phyloP scores from a whole-genome alignment of 2,329 filamentous ascomycete genomes.

The Arthroderma sp. region DNA sequence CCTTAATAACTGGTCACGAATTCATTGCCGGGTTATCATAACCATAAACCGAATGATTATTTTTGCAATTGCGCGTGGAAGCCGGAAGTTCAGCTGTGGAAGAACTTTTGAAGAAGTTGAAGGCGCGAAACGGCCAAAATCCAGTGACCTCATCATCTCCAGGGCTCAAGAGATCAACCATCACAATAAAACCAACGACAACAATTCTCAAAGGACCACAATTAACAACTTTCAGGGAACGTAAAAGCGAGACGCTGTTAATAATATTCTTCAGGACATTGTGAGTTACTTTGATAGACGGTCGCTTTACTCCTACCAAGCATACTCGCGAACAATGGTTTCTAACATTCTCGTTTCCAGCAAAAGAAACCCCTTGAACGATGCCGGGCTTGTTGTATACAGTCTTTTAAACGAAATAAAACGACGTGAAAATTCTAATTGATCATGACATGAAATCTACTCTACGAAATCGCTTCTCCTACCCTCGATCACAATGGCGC shows the following conservation, averaged over 20 bases:
- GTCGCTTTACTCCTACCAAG: neutral
- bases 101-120: neutral
- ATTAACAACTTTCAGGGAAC: too few relatives aligned
- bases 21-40: neutral
- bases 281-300: neutral
- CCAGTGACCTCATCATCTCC: neutral
- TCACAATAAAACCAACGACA: neutral
- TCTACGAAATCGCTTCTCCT: neutral
- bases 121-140: neutral
- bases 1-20: neutral
- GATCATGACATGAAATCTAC: neutral
- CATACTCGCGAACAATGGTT: neutral
- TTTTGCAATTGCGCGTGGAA: neutral
- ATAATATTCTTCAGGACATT: neutral
- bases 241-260: neutral
- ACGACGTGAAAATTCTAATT: neutral
- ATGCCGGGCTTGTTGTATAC: neutral
- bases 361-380: neutral
- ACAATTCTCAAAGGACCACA: neutral
- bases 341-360: neutral
- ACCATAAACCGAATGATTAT: neutral
- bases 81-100: neutral
- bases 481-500: slow-evolving; percentile 13
- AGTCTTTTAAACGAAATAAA: neutral
- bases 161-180: neutral